Conservation (phyloP, 169 alveolate genomes). For the Eimeria acervulina region DNA sequence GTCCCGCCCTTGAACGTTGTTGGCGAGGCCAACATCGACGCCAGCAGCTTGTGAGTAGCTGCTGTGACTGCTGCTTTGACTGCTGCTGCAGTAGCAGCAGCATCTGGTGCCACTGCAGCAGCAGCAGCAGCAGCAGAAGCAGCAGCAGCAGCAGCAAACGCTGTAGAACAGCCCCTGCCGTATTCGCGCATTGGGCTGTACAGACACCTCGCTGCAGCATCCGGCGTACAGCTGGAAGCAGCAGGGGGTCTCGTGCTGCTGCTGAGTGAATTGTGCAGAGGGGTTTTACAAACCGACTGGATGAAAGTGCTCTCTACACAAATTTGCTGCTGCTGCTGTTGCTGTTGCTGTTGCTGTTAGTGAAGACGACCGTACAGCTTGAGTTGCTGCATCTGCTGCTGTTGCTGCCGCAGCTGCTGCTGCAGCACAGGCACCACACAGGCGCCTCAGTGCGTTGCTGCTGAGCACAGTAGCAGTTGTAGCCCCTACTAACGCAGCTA, state of each 20-base stretch:
- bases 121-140: not conserved
- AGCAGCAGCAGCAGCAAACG: slow-evolving; percentile 42
- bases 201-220: slow-evolving; percentile 10
- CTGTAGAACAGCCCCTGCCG: slow-evolving; percentile 28
- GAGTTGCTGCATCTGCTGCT: too few species aligned
- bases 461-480: not conserved
- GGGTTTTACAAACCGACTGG: not conserved
- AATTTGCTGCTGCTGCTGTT: not conserved
- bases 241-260: not conserved
- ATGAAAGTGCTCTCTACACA: not conserved
- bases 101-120: not conserved
- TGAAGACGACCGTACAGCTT: not conserved
- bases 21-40: not conserved
- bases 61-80: not conserved
- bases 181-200: slow-evolving; percentile 13
- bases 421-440: slow-evolving; percentile 4
- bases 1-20: slow-evolving; percentile 4
- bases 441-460: not conserved
- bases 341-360: slow-evolving; percentile 25
- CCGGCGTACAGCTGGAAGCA: not conserved
- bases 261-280: slow-evolving; percentile 4
- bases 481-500: not conserved
- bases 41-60: not conserved
- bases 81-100: slow-evolving; percentile 23
- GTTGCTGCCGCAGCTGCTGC: slow-evolving; percentile 7